A percentile compares a stretch with the other conserved stretches of the same genome.
Conservation (phyloP, 192 early-diverging fungal species). For the Rhizoclosmatium globosum region DNA sequence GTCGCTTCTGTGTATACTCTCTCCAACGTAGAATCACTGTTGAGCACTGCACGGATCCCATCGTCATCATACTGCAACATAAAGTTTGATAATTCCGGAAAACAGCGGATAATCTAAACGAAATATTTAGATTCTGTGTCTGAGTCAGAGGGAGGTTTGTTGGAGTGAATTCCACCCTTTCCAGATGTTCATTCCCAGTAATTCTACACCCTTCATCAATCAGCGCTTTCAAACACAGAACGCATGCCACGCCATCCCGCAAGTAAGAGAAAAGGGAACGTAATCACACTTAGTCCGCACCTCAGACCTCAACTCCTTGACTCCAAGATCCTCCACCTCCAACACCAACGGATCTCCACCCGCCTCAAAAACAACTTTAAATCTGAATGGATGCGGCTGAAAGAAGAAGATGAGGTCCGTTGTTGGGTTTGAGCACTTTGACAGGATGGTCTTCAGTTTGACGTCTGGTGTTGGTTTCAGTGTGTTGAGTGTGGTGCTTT, state of each 20-base stretch:
- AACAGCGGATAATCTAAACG: conserved; percentile 11
- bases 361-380: neutral
- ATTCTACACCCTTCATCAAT: too few species aligned
- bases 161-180: too few species aligned
- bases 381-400: conserved; percentile 1
- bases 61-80: conserved; percentile 15
- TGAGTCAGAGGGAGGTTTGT: too few species aligned
- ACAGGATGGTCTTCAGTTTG: conserved; percentile 16
- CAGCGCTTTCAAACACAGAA: too few species aligned
- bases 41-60: conserved; percentile 1
- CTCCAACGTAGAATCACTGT: conserved; percentile 14
- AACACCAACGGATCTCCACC: neutral
- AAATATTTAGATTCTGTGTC: neutral
- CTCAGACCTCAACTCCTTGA: neutral
- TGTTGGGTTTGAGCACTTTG: neutral
- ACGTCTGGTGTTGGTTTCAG: conserved; percentile 21
- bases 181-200: too few species aligned
- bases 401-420: conserved; percentile 5
- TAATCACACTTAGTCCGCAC: too few species aligned
- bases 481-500: neutral
- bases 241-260: too few species aligned
- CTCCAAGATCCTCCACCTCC: conserved; percentile 1
- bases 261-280: too few species aligned
- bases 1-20: neutral
- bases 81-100: conserved; percentile 12